A percentile compares a stretch with the other conserved stretches of the same genome.
phyloP scores from a whole-genome alignment of 768 basidiomycete genomes.

The Hortiboletus campestris region DNA sequence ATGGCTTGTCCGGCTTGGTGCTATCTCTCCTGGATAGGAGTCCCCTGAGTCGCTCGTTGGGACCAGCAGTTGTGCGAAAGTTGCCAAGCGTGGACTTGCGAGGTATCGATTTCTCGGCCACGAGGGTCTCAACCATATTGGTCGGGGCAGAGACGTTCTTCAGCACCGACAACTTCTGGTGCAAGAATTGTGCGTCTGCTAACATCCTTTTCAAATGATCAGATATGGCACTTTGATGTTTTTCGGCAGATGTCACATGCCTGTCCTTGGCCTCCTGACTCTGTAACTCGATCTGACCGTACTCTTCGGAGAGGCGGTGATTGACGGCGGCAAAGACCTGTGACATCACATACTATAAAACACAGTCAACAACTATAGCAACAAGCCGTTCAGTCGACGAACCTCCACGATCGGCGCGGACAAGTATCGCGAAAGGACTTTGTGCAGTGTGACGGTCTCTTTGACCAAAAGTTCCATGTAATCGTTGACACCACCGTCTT shows the following conservation, averaged over 20 bases:
- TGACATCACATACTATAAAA: slow-evolving; percentile 79
- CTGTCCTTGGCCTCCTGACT: slow-evolving; percentile 82
- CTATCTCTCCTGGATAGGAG: slow-evolving; percentile 33
- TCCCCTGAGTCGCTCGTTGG: slow-evolving; percentile 40
- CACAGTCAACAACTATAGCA: slow-evolving; percentile 10
- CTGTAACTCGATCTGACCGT: slow-evolving; percentile 76
- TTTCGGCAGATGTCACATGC: slow-evolving; percentile 37
- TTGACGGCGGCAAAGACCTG: slow-evolving; percentile 95
- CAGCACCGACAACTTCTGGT: slow-evolving; percentile 70
- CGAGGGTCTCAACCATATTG: slow-evolving; percentile 80
- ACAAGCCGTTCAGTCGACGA: slow-evolving; percentile 14
- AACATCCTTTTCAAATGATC: slow-evolving; percentile 55
- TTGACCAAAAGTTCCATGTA: slow-evolving; percentile 94
- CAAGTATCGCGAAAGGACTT: slow-evolving; percentile 91
- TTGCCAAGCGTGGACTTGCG: slow-evolving; percentile 32
- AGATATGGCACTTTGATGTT: slow-evolving; percentile 11
- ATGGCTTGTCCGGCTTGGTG: slow-evolving; percentile 27
- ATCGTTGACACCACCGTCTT: slow-evolving; percentile 66
- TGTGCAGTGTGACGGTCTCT: slow-evolving; percentile 94
- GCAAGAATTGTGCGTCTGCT: slow-evolving; percentile 74
- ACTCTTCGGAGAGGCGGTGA: slow-evolving; percentile 86
- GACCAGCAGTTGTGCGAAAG: slow-evolving; percentile 19
- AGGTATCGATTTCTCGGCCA: slow-evolving; percentile 73
- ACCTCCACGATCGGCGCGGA: slow-evolving; percentile 80
- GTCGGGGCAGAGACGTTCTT: slow-evolving; percentile 72